phyloP scores from a whole-genome alignment of 2,329 filamentous ascomycete species.

The Aspergillus vadensis region DNA sequence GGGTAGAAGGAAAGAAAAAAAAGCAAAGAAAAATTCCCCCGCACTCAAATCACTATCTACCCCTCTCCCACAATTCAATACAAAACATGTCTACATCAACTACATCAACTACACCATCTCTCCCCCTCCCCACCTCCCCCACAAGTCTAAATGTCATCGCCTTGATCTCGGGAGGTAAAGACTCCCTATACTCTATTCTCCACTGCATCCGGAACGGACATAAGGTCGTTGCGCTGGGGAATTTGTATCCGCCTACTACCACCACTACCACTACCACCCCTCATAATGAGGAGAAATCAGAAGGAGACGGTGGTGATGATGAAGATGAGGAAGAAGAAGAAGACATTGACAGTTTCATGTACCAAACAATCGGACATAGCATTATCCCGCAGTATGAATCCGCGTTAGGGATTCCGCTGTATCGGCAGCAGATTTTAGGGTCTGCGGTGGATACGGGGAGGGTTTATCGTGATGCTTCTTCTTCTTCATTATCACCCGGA shows the following conservation, averaged over 20 bases:
- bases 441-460: conserved; percentile 68
- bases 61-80: not conserved
- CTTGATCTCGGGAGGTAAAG: conserved; percentile 93
- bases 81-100: not conserved
- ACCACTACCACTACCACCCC: not conserved
- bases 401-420: conserved; percentile 79
- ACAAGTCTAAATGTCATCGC: conserved; percentile 74
- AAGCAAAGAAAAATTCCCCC: not conserved
- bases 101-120: conserved; percentile 12
- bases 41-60: not conserved
- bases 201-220: conserved; percentile 89
- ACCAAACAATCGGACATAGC: conserved; percentile 91
- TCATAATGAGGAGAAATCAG: conserved; percentile 1
- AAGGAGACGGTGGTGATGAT: not conserved
- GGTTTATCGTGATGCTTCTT: conserved; percentile 59
- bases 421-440: conserved; percentile 75
- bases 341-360: conserved; percentile 98
- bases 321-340: conserved; percentile 40
- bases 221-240: conserved; percentile 81
- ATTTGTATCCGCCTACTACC: conserved; percentile 67
- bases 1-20: too few species aligned
- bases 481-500: not conserved
- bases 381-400: conserved; percentile 81
- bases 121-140: conserved; percentile 26
- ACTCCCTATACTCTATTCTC: conserved; percentile 90